Evolutionary conservation across 2,329 filamentous ascomycete genomes (phyloP).

Genomic region (Penicillium palitans): DNA sequence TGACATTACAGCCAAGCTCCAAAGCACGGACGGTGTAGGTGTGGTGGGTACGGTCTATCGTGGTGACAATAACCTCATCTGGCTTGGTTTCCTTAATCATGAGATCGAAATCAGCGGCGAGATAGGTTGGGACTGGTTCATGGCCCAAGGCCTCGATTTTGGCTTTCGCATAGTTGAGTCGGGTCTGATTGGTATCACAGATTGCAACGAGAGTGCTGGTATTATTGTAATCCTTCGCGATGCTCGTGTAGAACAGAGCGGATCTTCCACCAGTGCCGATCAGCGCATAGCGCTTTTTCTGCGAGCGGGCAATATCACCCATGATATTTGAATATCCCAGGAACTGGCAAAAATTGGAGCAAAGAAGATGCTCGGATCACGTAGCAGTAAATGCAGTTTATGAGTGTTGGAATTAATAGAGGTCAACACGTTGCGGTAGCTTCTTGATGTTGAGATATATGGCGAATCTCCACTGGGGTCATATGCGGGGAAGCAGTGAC

Average conservation of each 20-base stretch:
- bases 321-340: background rate
- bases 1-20: slow-evolving; percentile 59
- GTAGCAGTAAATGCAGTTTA: background rate
- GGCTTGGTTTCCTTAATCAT: slow-evolving; percentile 59
- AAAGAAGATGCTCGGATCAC: background rate
- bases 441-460: background rate
- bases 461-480: background rate
- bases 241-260: slow-evolving; percentile 22
- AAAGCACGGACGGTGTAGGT: slow-evolving; percentile 61
- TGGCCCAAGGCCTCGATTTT: slow-evolving; percentile 44
- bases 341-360: too few relatives aligned
- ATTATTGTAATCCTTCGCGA: slow-evolving; percentile 17
- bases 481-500: background rate
- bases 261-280: slow-evolving; percentile 32
- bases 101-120: slow-evolving; percentile 56
- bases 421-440: background rate
- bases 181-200: slow-evolving; percentile 23
- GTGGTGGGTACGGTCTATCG: slow-evolving; percentile 63
- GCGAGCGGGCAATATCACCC: slow-evolving; percentile 16
- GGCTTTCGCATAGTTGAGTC: slow-evolving; percentile 20
- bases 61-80: slow-evolving; percentile 63
- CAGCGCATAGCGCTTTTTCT: slow-evolving; percentile 22
- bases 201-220: slow-evolving; percentile 19
- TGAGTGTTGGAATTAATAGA: background rate
- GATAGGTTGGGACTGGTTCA: slow-evolving; percentile 54